Conservation (phyloP, 2,329 filamentous ascomycete genomes). For the Ascochyta pisi region DNA sequence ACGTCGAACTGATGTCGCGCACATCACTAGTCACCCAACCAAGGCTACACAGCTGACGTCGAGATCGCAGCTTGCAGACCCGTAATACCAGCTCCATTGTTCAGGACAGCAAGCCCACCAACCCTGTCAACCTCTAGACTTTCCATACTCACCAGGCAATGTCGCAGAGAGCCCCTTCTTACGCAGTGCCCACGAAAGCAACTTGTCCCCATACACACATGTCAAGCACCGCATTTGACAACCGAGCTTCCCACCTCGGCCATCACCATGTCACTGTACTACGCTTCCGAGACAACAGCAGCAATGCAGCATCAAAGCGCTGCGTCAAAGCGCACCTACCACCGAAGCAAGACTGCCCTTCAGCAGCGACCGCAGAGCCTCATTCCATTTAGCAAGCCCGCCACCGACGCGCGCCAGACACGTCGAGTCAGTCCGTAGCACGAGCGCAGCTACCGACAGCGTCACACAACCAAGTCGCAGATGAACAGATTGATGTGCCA, state of each 20-base stretch:
- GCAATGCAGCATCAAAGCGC: not conserved
- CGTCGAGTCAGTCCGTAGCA: constrained; percentile 6
- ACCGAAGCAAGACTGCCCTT: not conserved
- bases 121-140: not conserved
- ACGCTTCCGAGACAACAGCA: constrained; percentile 8
- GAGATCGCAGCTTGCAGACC: not conserved
- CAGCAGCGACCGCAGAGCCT: constrained; percentile 8
- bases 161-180: not conserved
- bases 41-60: not conserved
- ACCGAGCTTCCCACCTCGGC: constrained; percentile 11
- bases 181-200: not conserved
- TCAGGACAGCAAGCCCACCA: not conserved
- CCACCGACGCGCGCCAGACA: not conserved
- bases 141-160: not conserved
- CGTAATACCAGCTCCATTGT: not conserved
- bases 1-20: not conserved
- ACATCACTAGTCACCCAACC: not conserved
- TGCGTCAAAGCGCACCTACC: not conserved
- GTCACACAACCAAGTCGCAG: constrained; percentile 1
- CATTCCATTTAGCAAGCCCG: not conserved
- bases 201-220: not conserved
- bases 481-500: not conserved
- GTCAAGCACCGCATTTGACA: constrained; percentile 4
- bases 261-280: constrained; percentile 12
- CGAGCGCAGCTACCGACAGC: not conserved